Evolutionary conservation across 1,284 basidiomycete genomes (phyloP), one percentile per base, ranked within the genome.

Genomic region (Trametes sp.): DNA sequence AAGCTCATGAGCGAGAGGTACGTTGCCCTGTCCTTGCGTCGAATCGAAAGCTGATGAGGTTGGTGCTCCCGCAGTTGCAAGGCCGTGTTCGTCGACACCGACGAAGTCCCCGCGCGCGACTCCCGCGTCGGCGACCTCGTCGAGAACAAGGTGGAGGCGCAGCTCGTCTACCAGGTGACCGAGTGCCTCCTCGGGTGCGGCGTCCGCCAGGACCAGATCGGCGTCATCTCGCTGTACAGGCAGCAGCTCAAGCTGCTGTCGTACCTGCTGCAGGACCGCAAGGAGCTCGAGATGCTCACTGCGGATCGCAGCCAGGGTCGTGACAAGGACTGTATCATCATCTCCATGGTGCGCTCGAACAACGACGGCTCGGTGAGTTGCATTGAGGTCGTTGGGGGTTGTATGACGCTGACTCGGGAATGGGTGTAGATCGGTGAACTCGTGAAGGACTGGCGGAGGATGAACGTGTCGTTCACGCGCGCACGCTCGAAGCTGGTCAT

Each of bases 391-490:
- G 29, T 4, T 14, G 33, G 4, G 57, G 61, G 38, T 35, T 62
- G 66, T 49, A 16, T 28, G 51, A 57, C 54, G 51, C 71, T 46
- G 28, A 45, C 31, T 19, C 28, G 1, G 23, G 13, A n/a, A n/a
- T n/a, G 38, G 14, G 4, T 10, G 3, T 13, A 95, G 90, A 82
- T 95, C 36, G 96, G 98, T 2, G 95, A 98, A 60, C 84, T 99
- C 11, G 81, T 99, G 14, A 94, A 92, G 69, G 98, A 98, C 74
- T 97, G 95, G 93, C 83, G 97, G 48, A 81, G 98, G 36, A 91
- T 98, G 82, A 99, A 99, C 73, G 98, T 99, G 35, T 94, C 95
- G 3, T 94, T 99, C 73, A 99, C 98, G 0, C 88, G 98, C 4
- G 96, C 97, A 0, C 88, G 92, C 57, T 87, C 87, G 41, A 98